Percentiles rank a stretch among this genome's conserved stretches.
These are phyloP conservation scores for Microdochium bolleyi DNA, from an alignment of 2,329 filamentous ascomycete genomes.

Conservation along the genomic window DNA sequence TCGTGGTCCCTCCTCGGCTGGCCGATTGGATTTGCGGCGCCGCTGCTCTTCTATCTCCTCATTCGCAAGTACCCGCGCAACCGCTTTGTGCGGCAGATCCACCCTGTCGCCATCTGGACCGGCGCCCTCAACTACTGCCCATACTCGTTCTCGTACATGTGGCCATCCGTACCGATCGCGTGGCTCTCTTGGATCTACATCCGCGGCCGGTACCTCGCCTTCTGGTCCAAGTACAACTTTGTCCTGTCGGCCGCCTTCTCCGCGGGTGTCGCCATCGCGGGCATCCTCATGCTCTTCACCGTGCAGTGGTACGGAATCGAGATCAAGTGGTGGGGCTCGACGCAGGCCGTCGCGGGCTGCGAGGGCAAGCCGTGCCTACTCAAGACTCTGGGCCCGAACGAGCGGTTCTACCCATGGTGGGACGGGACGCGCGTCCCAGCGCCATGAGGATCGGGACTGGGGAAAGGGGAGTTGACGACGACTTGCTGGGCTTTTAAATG, in stretches of 20 bases:
- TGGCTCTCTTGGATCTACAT: constrained; percentile 36
- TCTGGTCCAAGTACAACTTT: constrained; percentile 49
- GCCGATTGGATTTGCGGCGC: constrained; percentile 21
- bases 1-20: constrained; percentile 21
- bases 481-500: too few relatives aligned
- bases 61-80: constrained; percentile 30
- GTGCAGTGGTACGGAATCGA: constrained; percentile 34
- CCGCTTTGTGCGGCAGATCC: constrained; percentile 31
- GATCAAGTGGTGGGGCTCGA: constrained; percentile 26
- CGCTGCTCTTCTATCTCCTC: constrained; percentile 19
- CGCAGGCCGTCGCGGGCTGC: background rate
- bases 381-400: background rate
- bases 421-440: background rate
- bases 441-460: background rate
- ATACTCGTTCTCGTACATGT: constrained; percentile 19
- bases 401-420: background rate
- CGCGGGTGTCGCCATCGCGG: constrained; percentile 40
- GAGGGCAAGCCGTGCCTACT: background rate
- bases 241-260: constrained; percentile 43
- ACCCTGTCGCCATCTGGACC: constrained; percentile 38
- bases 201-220: constrained; percentile 31
- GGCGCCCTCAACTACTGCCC: constrained; percentile 37
- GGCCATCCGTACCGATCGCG: constrained; percentile 5
- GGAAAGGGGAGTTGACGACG: too few relatives aligned
- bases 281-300: constrained; percentile 45